Conservation (phyloP, 2,329 filamentous ascomycete genomes). For the Aspergillus sergii region DNA sequence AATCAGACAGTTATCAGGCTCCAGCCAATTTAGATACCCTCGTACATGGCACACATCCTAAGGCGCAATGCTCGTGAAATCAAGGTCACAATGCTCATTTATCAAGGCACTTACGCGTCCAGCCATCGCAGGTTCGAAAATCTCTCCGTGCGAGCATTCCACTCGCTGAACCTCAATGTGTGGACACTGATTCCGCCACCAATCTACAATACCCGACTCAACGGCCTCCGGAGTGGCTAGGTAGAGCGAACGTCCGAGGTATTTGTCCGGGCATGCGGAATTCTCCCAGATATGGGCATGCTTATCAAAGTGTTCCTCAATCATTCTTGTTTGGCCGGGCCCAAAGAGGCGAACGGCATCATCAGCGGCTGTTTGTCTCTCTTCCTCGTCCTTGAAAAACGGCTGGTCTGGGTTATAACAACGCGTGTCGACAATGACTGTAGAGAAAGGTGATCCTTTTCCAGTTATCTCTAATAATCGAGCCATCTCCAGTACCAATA, state of each 20-base stretch:
- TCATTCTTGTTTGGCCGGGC: not conserved
- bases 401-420: not conserved
- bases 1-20: no score
- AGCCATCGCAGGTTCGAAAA: not conserved
- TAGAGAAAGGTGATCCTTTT: not conserved
- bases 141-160: not conserved
- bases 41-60: no score
- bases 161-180: not conserved
- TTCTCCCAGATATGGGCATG: not conserved
- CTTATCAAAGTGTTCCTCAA: not conserved
- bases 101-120: not conserved
- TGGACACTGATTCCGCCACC: not conserved
- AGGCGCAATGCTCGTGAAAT: not conserved
- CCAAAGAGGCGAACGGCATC: not conserved
- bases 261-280: not conserved
- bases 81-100: not conserved
- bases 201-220: not conserved
- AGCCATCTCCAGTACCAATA: not conserved
- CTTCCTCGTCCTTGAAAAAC: not conserved
- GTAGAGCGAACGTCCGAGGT: not conserved
- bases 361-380: not conserved
- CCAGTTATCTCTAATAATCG: not conserved
- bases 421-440: not conserved
- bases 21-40: no score
- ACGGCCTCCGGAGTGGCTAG: not conserved